Conservation (phyloP, 768 basidiomycete genomes). For the Asterophora lycoperdoides region DNA sequence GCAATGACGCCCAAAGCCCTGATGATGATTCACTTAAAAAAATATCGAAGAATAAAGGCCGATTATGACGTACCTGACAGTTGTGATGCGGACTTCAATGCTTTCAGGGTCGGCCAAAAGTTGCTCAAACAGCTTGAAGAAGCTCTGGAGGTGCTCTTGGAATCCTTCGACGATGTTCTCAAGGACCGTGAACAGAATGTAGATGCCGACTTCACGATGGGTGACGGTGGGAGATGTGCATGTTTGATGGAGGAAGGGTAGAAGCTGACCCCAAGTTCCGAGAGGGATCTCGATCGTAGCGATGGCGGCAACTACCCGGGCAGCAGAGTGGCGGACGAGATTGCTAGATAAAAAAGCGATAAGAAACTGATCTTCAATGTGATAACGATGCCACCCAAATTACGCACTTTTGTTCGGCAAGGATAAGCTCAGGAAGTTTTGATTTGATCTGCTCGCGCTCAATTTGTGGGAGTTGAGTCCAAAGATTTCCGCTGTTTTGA, state of each 20-base stretch:
- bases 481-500: constrained; percentile 75
- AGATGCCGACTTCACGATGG: constrained; percentile 90
- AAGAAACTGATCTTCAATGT: constrained; percentile 11
- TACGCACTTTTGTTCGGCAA: constrained; percentile 73
- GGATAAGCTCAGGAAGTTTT: constrained; percentile 72
- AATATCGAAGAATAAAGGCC: background rate
- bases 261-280: constrained; percentile 79
- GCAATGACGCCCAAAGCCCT: constrained; percentile 90
- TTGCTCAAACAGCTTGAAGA: constrained; percentile 76
- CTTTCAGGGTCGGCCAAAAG: constrained; percentile 82
- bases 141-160: constrained; percentile 63
- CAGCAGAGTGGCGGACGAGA: constrained; percentile 88
- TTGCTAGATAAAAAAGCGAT: constrained; percentile 45
- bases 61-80: constrained; percentile 56
- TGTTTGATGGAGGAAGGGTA: constrained; percentile 82
- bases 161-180: constrained; percentile 91
- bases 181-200: constrained; percentile 84
- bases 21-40: constrained; percentile 3
- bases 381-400: constrained; percentile 5
- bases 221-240: constrained; percentile 61
- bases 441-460: constrained; percentile 82
- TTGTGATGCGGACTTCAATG: constrained; percentile 85
- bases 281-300: constrained; percentile 81
- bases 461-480: constrained; percentile 65
- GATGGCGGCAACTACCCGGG: constrained; percentile 90